Percentiles rank a stretch among this genome's conserved stretches.
Conservation (phyloP, 139 green algal species). For the Auxenochlorella pyrenoidosa region DNA sequence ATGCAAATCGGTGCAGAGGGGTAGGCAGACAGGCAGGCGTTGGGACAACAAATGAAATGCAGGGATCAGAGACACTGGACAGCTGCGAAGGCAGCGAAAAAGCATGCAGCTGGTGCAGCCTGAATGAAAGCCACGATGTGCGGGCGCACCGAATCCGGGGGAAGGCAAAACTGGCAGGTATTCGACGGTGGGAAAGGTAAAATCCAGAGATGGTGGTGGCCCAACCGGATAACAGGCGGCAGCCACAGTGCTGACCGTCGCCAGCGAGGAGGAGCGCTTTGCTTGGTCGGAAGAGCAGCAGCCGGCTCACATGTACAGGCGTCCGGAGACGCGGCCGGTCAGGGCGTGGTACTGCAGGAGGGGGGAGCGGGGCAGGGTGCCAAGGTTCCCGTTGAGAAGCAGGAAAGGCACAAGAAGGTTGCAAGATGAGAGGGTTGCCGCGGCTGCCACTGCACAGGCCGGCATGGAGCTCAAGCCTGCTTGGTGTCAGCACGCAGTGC, state of each 20-base stretch:
- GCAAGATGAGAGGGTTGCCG: too few relatives aligned
- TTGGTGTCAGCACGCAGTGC: too few relatives aligned
- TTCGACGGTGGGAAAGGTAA: background rate
- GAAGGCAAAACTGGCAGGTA: background rate
- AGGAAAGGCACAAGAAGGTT: too few relatives aligned
- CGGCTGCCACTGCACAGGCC: too few relatives aligned
- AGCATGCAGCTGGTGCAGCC: background rate
- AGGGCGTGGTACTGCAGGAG: constrained; percentile 76
- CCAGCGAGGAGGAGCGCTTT: background rate
- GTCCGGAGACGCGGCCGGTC: constrained; percentile 75
- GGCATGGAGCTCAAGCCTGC: too few relatives aligned
- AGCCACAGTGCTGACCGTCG: background rate
- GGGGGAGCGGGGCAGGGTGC: constrained; percentile 44
- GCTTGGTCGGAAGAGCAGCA: too few relatives aligned
- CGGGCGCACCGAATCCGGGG: background rate
- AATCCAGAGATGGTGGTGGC: background rate
- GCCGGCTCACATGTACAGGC: constrained; percentile 70
- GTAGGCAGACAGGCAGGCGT: too few relatives aligned
- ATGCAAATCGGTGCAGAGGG: too few relatives aligned
- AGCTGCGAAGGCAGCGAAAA: too few relatives aligned
- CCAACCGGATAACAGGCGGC: background rate
- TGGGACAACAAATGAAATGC: too few relatives aligned
- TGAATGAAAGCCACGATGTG: background rate
- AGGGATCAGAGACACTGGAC: too few relatives aligned
- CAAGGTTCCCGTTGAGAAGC: too few relatives aligned